Percentiles rank a stretch among this genome's conserved stretches.
These are phyloP conservation scores for Blastobotrys apis DNA, from an alignment of 1,139 yeast species.

Conservation along the genomic window DNA sequence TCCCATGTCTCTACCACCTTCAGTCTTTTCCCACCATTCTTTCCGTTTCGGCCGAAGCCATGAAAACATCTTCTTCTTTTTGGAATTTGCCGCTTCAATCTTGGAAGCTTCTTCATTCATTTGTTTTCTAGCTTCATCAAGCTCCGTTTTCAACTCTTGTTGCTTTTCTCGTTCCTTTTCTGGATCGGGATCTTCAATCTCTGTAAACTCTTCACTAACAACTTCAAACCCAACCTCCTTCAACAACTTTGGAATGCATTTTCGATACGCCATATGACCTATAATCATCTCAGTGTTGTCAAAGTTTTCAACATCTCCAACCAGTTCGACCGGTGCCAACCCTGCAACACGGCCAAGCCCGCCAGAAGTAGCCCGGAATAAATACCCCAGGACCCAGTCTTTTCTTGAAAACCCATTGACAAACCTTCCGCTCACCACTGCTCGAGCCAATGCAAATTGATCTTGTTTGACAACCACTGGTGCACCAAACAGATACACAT, in stretches of 20 bases:
- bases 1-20: constrained; percentile 27
- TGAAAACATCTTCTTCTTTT: constrained; percentile 38
- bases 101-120: constrained; percentile 32
- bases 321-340: constrained; percentile 60
- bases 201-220: constrained; percentile 84
- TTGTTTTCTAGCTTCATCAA: constrained; percentile 74
- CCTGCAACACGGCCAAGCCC: constrained; percentile 91
- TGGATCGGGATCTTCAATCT: constrained; percentile 94
- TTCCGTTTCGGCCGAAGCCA: constrained; percentile 76
- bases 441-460: constrained; percentile 71
- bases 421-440: constrained; percentile 87
- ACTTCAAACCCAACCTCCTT: constrained; percentile 73
- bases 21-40: constrained; percentile 83
- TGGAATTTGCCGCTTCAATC: constrained; percentile 30
- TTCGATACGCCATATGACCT: constrained; percentile 96
- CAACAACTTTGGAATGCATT: constrained; percentile 80
- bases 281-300: constrained; percentile 84
- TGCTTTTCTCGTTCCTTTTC: constrained; percentile 75
- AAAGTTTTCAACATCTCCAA: constrained; percentile 70
- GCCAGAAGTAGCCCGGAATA: constrained; percentile 93
- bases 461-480: constrained; percentile 80
- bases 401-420: constrained; percentile 86
- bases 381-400: constrained; percentile 95
- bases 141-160: constrained; percentile 72
- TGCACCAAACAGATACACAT: constrained; percentile 82